Conservation (phyloP, 495 filamentous ascomycete genomes). For the Aspergillus bertholletiae region DNA sequence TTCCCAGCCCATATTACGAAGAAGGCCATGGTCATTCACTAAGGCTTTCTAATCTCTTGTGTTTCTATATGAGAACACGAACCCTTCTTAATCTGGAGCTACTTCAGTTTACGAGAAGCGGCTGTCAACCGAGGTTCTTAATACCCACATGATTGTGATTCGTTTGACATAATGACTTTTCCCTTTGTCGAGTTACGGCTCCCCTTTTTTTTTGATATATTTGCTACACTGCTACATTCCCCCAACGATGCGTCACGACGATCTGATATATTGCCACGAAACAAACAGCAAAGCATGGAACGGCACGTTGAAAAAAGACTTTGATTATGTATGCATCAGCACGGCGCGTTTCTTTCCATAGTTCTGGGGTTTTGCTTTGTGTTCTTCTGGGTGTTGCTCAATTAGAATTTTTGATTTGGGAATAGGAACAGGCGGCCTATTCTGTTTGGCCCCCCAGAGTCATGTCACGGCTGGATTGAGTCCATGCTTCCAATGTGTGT, state of each 20-base stretch:
- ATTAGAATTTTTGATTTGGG: neutral
- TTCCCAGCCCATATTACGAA: neutral
- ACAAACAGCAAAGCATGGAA: constrained; percentile 9
- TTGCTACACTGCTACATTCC: neutral
- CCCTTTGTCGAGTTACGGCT: neutral
- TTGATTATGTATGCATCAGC: constrained; percentile 17
- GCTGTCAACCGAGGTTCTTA: neutral
- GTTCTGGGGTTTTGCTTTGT: constrained; percentile 6
- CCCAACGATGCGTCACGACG: constrained; percentile 13
- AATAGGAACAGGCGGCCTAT: neutral
- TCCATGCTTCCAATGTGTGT: constrained; percentile 3
- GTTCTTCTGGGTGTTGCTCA: neutral
- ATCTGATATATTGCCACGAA: constrained; percentile 12
- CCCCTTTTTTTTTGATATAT: constrained; percentile 6
- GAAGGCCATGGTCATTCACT: neutral
- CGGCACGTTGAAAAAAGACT: constrained; percentile 8
- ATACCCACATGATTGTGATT: neutral
- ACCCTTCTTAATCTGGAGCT: neutral
- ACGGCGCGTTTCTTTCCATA: constrained; percentile 7
- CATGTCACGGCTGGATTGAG: neutral
- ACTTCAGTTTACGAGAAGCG: neutral
- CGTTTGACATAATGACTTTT: neutral
- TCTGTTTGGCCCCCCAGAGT: neutral
- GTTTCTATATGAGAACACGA: constrained; percentile 13
- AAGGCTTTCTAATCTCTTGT: constrained; percentile 23